Conservation (phyloP, 129 eudicot genomes). For the Calendula officinalis region DNA sequence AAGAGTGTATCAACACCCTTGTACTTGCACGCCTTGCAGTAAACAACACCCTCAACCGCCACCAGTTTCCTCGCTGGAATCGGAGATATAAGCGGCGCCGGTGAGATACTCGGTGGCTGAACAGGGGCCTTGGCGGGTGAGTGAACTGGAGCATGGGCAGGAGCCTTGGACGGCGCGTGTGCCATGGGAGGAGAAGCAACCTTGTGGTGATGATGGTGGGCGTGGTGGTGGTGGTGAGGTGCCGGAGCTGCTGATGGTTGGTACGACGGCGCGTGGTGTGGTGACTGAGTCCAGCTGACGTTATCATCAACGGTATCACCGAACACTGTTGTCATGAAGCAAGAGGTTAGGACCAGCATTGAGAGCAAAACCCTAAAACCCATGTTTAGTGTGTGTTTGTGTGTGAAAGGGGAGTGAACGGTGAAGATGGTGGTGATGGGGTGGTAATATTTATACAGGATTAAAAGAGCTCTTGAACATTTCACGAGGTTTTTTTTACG, state of each 20-base stretch:
- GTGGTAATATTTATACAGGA: constrained; percentile 35
- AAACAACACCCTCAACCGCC: constrained; percentile 69
- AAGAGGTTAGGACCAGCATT: constrained; percentile 17
- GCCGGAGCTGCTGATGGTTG: neutral
- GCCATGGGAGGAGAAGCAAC: constrained; percentile 29
- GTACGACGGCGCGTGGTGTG: constrained; percentile 20
- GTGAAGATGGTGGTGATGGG: neutral
- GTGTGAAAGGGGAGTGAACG: neutral
- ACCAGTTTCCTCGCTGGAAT: constrained; percentile 46
- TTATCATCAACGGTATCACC: constrained; percentile 18
- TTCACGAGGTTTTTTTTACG: neutral
- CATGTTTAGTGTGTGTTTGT: constrained; percentile 27
- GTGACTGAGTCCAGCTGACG: constrained; percentile 29
- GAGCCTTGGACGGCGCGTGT: constrained; percentile 34
- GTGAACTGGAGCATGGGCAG: constrained; percentile 28
- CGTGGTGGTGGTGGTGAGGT: constrained; percentile 37
- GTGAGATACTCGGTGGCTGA: constrained; percentile 32
- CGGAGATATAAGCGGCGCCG: constrained; percentile 32
- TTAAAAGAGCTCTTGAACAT: neutral
- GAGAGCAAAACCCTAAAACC: constrained; percentile 28
- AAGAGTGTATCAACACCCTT: constrained; percentile 56
- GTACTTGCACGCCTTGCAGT: constrained; percentile 71
- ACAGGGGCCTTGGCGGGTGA: constrained; percentile 28
- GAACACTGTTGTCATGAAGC: neutral
- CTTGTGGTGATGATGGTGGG: constrained; percentile 36